Conservation (phyloP, 2,329 filamentous ascomycete genomes). For the Orbilia blumenaviensis region DNA sequence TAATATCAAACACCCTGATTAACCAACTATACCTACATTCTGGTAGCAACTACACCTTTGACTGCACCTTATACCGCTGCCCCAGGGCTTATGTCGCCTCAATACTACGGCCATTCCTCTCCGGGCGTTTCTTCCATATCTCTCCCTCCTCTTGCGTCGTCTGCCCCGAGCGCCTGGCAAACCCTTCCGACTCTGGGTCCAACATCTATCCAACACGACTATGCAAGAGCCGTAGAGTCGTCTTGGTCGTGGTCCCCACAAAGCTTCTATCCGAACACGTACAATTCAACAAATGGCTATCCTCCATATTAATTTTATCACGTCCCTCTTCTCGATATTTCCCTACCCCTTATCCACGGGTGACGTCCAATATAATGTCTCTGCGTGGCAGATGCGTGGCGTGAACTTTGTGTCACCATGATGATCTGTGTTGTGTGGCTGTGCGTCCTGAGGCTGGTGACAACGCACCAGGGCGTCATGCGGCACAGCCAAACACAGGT, state of each 20-base stretch:
- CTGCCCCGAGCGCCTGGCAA: background rate
- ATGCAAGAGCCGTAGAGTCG: background rate
- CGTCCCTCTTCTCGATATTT: no score
- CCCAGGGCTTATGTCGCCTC: slow-evolving; percentile 4
- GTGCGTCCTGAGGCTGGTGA: background rate
- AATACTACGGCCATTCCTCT: background rate
- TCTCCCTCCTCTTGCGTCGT: background rate
- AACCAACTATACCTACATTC: no score
- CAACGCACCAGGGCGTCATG: background rate
- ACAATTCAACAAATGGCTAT: background rate
- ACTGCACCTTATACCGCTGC: background rate
- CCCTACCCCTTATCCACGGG: no score
- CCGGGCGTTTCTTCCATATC: background rate
- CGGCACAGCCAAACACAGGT: background rate
- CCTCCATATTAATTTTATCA: no score
- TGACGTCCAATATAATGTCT: no score
- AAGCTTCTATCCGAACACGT: background rate
- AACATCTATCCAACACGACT: background rate
- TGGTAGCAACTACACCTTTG: slow-evolving; percentile 23
- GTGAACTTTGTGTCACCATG: slow-evolving; percentile 21
- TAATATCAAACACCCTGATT: no score
- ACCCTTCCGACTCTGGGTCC: slow-evolving; percentile 1
- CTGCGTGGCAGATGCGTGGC: slow-evolving; percentile 4
- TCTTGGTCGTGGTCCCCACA: background rate
- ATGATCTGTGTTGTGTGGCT: slow-evolving; percentile 13